These are phyloP conservation scores for Chlamydomonas sp. DNA, from an alignment of 139 green algal species.

Conservation along the genomic window DNA sequence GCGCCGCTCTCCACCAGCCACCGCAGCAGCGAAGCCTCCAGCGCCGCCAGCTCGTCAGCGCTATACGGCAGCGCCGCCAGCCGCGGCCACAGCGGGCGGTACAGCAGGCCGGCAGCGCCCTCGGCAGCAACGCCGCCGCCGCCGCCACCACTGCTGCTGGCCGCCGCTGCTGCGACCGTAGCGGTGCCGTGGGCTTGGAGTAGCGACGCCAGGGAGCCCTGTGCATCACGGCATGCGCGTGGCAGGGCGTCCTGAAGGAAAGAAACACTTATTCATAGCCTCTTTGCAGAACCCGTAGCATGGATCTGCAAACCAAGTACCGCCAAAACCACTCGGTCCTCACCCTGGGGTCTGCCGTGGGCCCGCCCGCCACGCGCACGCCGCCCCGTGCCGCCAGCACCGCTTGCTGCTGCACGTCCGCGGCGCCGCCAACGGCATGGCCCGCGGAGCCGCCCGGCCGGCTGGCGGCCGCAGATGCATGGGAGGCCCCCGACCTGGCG, in stretches of 20 bases:
- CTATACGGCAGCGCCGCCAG: slow-evolving; percentile 28
- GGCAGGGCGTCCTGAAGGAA: no score
- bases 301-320: not conserved
- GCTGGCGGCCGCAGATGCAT: no score
- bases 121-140: not conserved
- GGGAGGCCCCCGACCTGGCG: no score
- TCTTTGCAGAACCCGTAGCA: no score
- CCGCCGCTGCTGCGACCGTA: no score
- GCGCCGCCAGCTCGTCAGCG: not conserved
- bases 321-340: not conserved
- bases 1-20: slow-evolving; percentile 40
- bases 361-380: not conserved
- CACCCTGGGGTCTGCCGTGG: not conserved
- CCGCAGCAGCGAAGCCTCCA: slow-evolving; percentile 37
- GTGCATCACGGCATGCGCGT: no score
- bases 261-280: no score
- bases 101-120: not conserved
- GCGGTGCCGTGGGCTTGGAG: no score
- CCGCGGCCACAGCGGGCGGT: slow-evolving; percentile 25
- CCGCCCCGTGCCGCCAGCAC: not conserved
- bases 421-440: not conserved
- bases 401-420: not conserved
- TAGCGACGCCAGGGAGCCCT: no score
- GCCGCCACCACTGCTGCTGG: no score
- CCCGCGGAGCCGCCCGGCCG: no score